phyloP scores from a whole-genome alignment of 495 filamentous ascomycete species.

The Aspergillus taichungensis region DNA sequence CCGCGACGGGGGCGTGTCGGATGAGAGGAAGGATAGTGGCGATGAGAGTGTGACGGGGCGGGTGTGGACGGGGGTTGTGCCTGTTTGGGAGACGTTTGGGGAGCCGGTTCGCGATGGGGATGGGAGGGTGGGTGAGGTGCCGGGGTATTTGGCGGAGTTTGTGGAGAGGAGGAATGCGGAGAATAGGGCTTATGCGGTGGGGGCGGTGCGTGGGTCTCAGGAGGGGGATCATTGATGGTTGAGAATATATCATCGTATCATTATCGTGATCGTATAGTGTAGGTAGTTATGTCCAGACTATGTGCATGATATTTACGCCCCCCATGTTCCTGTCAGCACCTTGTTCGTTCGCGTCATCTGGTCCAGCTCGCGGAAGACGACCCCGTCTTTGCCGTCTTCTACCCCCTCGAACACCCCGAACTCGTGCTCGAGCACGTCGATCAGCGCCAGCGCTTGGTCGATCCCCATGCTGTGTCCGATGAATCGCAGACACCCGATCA shows the following conservation, averaged over 20 bases:
- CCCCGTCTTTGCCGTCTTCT: conserved; percentile 9
- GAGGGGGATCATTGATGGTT: too few relatives aligned
- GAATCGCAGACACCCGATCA: conserved; percentile 27
- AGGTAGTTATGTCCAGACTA: too few relatives aligned
- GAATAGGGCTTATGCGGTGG: conserved; percentile 43
- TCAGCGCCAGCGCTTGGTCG: conserved; percentile 38
- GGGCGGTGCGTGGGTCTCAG: conserved; percentile 18
- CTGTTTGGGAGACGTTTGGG: conserved; percentile 56
- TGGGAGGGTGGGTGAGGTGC: conserved; percentile 51
- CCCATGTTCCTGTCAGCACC: conserved; percentile 2
- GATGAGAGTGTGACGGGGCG: conserved; percentile 48
- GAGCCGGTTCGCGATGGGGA: conserved; percentile 57
- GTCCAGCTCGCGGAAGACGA: conserved; percentile 1
- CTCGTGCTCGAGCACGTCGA: conserved; percentile 26
- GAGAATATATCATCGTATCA: too few relatives aligned
- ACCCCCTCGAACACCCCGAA: conserved; percentile 19
- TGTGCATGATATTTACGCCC: neutral
- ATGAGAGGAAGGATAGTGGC: conserved; percentile 60
- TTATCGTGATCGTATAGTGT: too few relatives aligned
- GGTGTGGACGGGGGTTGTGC: conserved; percentile 83
- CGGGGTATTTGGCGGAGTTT: conserved; percentile 54
- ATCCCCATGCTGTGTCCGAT: conserved; percentile 41
- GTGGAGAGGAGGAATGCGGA: conserved; percentile 45
- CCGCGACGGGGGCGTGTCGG: conserved; percentile 55
- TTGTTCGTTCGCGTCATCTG: neutral